Conservation (phyloP, 495 filamentous ascomycete genomes). For the Ascodesmis nigricans region DNA sequence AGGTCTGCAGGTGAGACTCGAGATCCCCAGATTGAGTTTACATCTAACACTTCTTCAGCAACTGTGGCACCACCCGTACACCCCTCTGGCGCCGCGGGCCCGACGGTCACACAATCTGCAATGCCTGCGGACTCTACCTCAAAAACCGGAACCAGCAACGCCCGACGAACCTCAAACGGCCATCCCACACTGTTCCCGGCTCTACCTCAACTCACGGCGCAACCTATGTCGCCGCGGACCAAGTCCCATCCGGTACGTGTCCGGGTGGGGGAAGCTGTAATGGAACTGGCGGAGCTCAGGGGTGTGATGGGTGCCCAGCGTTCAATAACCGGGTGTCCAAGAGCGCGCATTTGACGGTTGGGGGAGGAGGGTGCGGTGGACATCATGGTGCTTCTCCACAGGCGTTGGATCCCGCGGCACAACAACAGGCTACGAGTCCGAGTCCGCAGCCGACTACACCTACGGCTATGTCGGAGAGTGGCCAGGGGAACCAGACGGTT, state of each 20-base stretch:
- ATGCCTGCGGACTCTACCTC: conserved; percentile 85
- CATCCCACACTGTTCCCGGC: conserved; percentile 20
- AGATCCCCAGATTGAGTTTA: too few relatives aligned
- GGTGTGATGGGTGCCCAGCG: conserved; percentile 85
- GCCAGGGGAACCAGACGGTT: too few relatives aligned
- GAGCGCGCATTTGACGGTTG: conserved; percentile 42
- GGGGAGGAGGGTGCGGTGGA: conserved; percentile 13
- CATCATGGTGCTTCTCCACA: conserved; percentile 13
- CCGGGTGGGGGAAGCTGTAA: conserved; percentile 91
- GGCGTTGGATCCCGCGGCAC: too few relatives aligned
- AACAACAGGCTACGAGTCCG: too few relatives aligned
- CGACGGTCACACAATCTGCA: conserved; percentile 84
- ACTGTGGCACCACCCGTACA: conserved; percentile 81
- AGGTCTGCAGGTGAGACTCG: too few relatives aligned
- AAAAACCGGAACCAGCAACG: conserved; percentile 81
- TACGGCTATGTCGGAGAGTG: too few relatives aligned
- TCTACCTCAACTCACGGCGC: conserved; percentile 31
- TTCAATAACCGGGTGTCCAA: conserved; percentile 94
- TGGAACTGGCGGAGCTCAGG: conserved; percentile 88
- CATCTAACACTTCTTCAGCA: conserved; percentile 31
- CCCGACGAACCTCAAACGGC: conserved; percentile 68
- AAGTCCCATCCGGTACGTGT: conserved; percentile 58
- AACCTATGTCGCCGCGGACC: conserved; percentile 58
- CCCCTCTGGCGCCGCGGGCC: conserved; percentile 90
- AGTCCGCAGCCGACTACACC: too few relatives aligned